A percentile compares a stretch with the other conserved stretches of the same genome.
These are phyloP conservation scores for Skeletonema menzelii DNA, from an alignment of 108 stramenopile species.

Conservation along the genomic window DNA sequence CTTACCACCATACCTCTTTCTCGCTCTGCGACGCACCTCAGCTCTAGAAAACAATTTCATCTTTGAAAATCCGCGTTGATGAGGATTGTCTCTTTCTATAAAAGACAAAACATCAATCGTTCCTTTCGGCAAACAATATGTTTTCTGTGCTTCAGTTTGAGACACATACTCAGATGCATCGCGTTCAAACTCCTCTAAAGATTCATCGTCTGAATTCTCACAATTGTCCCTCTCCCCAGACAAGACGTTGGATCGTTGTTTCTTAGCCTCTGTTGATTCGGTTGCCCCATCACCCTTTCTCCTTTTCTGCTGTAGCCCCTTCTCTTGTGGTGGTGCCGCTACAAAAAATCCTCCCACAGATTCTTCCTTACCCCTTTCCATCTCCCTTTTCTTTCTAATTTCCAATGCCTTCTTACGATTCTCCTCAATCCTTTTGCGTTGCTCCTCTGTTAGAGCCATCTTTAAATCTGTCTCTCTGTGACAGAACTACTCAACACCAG, in stretches of 20 bases:
- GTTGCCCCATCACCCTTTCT: slow-evolving; percentile 3
- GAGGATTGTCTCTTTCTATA: slow-evolving; percentile 71
- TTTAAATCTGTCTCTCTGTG: not conserved
- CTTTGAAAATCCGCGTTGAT: slow-evolving; percentile 55
- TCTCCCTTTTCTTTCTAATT: slow-evolving; percentile 51
- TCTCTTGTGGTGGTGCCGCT: not conserved
- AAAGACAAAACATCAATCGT: slow-evolving; percentile 76
- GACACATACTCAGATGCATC: slow-evolving; percentile 67
- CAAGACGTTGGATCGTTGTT: not conserved
- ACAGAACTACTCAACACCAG: not conserved
- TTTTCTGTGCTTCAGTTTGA: slow-evolving; percentile 68
- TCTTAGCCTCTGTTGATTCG: slow-evolving; percentile 11
- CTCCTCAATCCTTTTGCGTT: slow-evolving; percentile 67
- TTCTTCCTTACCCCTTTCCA: slow-evolving; percentile 24
- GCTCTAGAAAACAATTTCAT: slow-evolving; percentile 76
- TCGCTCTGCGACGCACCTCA: slow-evolving; percentile 70
- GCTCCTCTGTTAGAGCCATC: slow-evolving; percentile 76
- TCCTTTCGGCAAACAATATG: slow-evolving; percentile 80
- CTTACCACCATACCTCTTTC: slow-evolving; percentile 73
- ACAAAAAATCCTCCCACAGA: slow-evolving; percentile 22
- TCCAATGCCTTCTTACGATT: slow-evolving; percentile 75
- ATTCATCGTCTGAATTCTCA: slow-evolving; percentile 27
- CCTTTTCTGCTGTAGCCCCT: slow-evolving; percentile 13
- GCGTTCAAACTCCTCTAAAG: slow-evolving; percentile 76
- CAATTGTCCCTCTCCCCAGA: not conserved